Evolutionary conservation across 345 rosid species (phyloP).

Genomic region (Corchorus olitorius): DNA sequence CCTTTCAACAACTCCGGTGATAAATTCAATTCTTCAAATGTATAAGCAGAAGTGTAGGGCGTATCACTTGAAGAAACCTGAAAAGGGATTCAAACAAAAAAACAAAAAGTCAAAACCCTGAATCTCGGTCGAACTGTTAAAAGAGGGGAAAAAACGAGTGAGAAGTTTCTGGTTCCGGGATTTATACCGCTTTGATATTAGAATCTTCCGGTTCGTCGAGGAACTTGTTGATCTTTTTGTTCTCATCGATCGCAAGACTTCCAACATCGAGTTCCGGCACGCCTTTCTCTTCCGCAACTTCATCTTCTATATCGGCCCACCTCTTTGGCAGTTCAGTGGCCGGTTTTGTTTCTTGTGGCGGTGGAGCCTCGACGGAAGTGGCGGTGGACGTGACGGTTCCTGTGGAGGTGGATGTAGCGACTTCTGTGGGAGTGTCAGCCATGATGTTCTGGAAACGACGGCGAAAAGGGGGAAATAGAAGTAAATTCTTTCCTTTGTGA

Average conservation of each 20-base stretch:
- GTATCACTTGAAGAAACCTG: conserved; percentile 83
- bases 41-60: conserved; percentile 74
- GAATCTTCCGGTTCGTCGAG: conserved; percentile 91
- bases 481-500: background rate
- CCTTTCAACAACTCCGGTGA: conserved; percentile 84
- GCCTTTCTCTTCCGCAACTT: conserved; percentile 35
- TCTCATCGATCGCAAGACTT: conserved; percentile 51
- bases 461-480: background rate
- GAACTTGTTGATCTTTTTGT: conserved; percentile 48
- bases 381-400: background rate
- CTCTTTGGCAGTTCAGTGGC: conserved; percentile 36
- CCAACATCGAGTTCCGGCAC: conserved; percentile 44
- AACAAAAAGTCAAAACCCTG: conserved; percentile 20
- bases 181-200: conserved; percentile 67
- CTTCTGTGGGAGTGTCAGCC: conserved; percentile 30
- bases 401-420: conserved; percentile 19
- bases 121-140: background rate
- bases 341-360: conserved; percentile 23
- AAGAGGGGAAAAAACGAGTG: background rate
- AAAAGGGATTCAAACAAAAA: background rate
- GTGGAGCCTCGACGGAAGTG: conserved; percentile 13
- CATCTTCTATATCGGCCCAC: conserved; percentile 76
- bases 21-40: conserved; percentile 82
- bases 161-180: background rate
- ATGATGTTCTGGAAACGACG: conserved; percentile 2